Evolutionary conservation across 805 yeast species (phyloP).

Genomic region (Wickerhamiella qilinensis): DNA sequence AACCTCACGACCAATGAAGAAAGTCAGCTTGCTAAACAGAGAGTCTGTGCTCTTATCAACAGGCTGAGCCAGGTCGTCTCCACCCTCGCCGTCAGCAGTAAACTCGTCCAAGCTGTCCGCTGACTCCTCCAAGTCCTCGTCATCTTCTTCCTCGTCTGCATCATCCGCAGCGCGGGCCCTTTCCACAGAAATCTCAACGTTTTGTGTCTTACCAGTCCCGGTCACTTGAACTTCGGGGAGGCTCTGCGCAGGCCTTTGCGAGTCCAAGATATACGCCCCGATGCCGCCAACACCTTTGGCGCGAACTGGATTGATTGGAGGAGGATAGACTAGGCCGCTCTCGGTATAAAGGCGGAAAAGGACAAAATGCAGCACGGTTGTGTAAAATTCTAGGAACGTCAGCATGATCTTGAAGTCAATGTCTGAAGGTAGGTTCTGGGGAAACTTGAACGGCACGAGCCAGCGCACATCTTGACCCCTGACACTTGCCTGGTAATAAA

Average conservation of each 20-base stretch:
- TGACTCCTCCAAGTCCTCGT: slow-evolving; percentile 25
- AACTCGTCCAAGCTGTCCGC: slow-evolving; percentile 53
- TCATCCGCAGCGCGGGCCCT: slow-evolving; percentile 25
- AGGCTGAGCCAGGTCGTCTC: slow-evolving; percentile 53
- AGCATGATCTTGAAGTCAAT: slow-evolving; percentile 94
- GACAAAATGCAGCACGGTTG: slow-evolving; percentile 79
- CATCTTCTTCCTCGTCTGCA: slow-evolving; percentile 16
- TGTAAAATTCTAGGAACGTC: slow-evolving; percentile 89
- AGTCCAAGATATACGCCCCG: slow-evolving; percentile 62
- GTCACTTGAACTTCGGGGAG: slow-evolving; percentile 19
- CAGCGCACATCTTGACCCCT: slow-evolving; percentile 89
- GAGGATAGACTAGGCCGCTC: slow-evolving; percentile 78
- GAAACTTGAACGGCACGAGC: slow-evolving; percentile 95
- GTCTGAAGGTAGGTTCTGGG: slow-evolving; percentile 86
- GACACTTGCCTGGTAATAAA: slow-evolving; percentile 79
- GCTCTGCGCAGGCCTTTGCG: slow-evolving; percentile 10
- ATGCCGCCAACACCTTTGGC: slow-evolving; percentile 83
- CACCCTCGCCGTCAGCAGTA: slow-evolving; percentile 36
- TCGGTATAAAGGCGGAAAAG: slow-evolving; percentile 76
- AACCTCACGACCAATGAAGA: slow-evolving; percentile 89
- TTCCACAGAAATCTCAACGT: slow-evolving; percentile 26
- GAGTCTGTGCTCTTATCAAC: slow-evolving; percentile 6
- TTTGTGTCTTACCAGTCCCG: slow-evolving; percentile 17
- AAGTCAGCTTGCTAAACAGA: slow-evolving; percentile 58
- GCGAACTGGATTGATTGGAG: slow-evolving; percentile 55